These are phyloP conservation scores for Venturia nashicola DNA, from an alignment of 2,329 filamentous ascomycete species.

Conservation along the genomic window DNA sequence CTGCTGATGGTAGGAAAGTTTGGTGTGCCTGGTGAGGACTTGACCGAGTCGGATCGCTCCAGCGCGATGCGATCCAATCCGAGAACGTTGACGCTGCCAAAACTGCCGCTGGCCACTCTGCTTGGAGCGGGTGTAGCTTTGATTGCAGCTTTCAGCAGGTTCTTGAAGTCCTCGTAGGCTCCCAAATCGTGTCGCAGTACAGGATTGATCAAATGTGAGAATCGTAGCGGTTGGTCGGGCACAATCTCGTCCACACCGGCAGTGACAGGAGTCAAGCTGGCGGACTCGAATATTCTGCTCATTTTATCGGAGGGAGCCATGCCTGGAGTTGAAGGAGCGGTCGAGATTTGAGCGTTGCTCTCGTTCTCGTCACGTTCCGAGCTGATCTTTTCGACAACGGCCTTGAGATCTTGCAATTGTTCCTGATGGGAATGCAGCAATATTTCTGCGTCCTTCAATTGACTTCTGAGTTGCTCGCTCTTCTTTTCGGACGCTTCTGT, in stretches of 20 bases:
- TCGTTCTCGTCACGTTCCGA: constrained; percentile 60
- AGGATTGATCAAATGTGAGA: constrained; percentile 71
- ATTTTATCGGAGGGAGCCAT: constrained; percentile 45
- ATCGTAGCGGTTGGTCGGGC: constrained; percentile 55
- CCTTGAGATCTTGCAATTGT: constrained; percentile 81
- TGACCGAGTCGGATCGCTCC: constrained; percentile 26
- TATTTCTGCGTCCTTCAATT: constrained; percentile 75
- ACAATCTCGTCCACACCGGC: constrained; percentile 39
- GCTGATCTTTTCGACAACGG: constrained; percentile 79
- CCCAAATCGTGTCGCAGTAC: constrained; percentile 71
- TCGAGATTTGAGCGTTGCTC: constrained; percentile 51
- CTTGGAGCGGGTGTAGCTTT: constrained; percentile 48
- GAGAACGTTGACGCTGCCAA: constrained; percentile 49
- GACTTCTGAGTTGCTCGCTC: constrained; percentile 75
- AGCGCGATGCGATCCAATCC: constrained; percentile 22
- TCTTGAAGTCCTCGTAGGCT: constrained; percentile 75
- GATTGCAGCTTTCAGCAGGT: constrained; percentile 54
- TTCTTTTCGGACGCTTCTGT: constrained; percentile 70
- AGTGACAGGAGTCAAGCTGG: constrained; percentile 38
- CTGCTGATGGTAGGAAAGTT: constrained; percentile 10
- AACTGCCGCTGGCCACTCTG: constrained; percentile 60
- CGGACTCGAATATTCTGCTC: constrained; percentile 47
- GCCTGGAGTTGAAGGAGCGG: constrained; percentile 69
- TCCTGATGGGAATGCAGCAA: constrained; percentile 85
- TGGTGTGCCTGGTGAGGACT: constrained; percentile 44